These are phyloP conservation scores for Ambrosia trifida DNA, from an alignment of 129 eudicot genomes.

Conservation along the genomic window DNA sequence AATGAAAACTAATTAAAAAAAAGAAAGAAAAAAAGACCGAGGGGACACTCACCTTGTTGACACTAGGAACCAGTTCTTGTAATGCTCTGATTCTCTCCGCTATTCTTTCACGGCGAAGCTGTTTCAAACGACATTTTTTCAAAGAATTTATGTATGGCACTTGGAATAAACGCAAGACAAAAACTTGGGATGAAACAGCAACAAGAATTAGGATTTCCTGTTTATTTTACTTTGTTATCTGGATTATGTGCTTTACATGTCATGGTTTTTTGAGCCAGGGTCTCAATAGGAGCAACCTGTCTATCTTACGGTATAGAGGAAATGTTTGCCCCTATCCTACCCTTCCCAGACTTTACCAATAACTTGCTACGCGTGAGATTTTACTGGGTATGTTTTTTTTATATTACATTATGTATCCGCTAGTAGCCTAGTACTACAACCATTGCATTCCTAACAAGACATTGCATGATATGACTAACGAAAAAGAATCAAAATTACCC, in stretches of 20 bases:
- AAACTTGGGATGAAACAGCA: background rate
- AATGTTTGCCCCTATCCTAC: too few species aligned
- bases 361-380: too few species aligned
- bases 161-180: background rate
- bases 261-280: too few species aligned
- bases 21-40: background rate
- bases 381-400: too few species aligned
- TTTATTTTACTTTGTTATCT: background rate
- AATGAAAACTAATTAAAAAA: background rate
- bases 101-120: constrained; percentile 94
- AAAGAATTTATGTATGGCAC: background rate
- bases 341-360: too few species aligned
- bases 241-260: too few species aligned
- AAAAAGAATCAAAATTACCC: constrained; percentile 50
- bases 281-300: too few species aligned
- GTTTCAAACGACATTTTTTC: constrained; percentile 28
- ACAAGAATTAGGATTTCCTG: background rate
- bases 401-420: background rate
- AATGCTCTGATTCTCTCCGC: constrained; percentile 94
- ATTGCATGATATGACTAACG: background rate
- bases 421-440: background rate
- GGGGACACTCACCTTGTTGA: constrained; percentile 70
- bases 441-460: background rate
- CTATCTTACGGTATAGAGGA: too few species aligned
- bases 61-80: constrained; percentile 97